Base-by-base conservation (phyloP, 495 filamentous ascomycete species). In the Bacidia rubella region DNA sequence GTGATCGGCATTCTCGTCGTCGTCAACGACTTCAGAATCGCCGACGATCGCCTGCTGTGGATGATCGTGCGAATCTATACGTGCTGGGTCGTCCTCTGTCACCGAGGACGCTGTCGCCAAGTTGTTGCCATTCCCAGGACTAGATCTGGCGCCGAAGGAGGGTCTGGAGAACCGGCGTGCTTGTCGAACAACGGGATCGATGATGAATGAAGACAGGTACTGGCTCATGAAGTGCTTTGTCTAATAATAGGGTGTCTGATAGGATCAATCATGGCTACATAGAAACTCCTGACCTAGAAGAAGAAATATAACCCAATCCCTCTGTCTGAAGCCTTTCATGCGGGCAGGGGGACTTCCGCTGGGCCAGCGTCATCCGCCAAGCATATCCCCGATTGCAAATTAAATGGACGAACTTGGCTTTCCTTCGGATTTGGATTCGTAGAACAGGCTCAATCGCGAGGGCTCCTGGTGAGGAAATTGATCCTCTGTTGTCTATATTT, bases 121-220 rank as follows among this genome's bases (percentile, higher is more conserved):
- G 3, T 44, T 41, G 32, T 29, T 27, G 24, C 19, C 19, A 32
- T 21, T 26, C 19, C 15, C 29, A 35, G 15, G 15, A 15, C 29
- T 15, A 5, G 29, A 35, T 20, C 3, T 43, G 40, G 27, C 25
- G 22, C 40, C 42, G 40, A 47, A 54, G 62, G 60, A 60, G 49
- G 68, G 66, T 56, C 70, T 65, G 41, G 82, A 85, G 63, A 83
- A 79, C 55, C 83, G 80, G 54, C 81, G 78, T 55, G 82, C 81
- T 68, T 85, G 78, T 66, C 82, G 82, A 60, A 87, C 70, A 62
- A 86, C 83, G 48, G 85, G 80, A 57, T 85, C 84, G 61, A 86
- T 82, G 55, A 90, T 66, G 59, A 88, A 81, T 26, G 86, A 83
- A 41, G 76, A 74, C 52, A 90, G 75, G 52, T 86, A 73, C 63